Percentiles rank a stretch among this genome's conserved stretches.
Evolutionary conservation across 306 rosid species (phyloP).

Genomic region (Sphenostylis stenocarpa): DNA sequence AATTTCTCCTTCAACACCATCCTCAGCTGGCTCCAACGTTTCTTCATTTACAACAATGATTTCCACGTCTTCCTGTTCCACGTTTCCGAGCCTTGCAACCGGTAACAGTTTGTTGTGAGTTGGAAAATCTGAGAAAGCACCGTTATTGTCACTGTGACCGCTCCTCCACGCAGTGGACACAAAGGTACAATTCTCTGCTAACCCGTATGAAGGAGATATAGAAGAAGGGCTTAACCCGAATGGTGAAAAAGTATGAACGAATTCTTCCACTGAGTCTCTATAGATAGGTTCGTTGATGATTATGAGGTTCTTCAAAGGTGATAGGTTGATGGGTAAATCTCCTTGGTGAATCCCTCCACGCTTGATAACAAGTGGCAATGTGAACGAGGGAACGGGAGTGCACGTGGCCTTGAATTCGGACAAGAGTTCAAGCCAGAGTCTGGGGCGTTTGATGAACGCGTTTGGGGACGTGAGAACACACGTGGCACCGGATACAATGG

Average conservation of each 20-base stretch:
- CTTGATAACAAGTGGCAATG: conserved; percentile 64
- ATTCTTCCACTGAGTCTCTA: conserved; percentile 52
- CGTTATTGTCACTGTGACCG: background rate
- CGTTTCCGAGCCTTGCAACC: conserved; percentile 48
- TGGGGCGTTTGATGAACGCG: conserved; percentile 58
- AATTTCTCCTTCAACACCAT: conserved; percentile 82
- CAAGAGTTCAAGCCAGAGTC: conserved; percentile 71
- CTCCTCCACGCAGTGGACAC: conserved; percentile 78
- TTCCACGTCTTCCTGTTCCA: conserved; percentile 52
- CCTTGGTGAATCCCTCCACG: conserved; percentile 55
- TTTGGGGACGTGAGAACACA: conserved; percentile 63
- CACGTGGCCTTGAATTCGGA: conserved; percentile 68
- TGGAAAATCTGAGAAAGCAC: conserved; percentile 46
- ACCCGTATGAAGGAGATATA: conserved; percentile 75
- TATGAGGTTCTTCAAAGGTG: conserved; percentile 57
- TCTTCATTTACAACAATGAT: conserved; percentile 64
- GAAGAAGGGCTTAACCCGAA: conserved; percentile 56
- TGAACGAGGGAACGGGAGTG: conserved; percentile 78
- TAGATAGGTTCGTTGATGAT: conserved; percentile 76
- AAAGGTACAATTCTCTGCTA: conserved; percentile 88
- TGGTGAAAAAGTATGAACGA: conserved; percentile 44
- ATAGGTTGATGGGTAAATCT: conserved; percentile 38
- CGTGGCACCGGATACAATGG: conserved; percentile 69
- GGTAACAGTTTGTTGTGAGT: conserved; percentile 65
- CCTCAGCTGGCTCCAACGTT: conserved; percentile 62